Percentiles rank a stretch among this genome's conserved stretches.
phyloP scores from a whole-genome alignment of 2,329 filamentous ascomycete genomes.

The Cercospora janseana region DNA sequence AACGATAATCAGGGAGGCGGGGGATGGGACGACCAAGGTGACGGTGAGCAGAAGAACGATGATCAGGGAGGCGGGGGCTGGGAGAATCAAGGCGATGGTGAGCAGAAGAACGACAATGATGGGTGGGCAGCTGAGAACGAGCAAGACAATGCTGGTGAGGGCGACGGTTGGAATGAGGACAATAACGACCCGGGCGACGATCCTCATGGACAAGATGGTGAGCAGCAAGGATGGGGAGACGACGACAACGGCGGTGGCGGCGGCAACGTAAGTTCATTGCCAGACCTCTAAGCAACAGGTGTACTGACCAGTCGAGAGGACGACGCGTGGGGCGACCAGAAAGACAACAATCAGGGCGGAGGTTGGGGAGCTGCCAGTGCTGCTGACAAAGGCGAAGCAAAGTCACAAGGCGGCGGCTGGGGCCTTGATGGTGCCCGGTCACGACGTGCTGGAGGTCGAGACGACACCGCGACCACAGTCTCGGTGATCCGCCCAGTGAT shows the following conservation, averaged over 20 bases:
- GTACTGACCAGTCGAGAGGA: neutral
- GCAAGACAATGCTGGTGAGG: conserved; percentile 14
- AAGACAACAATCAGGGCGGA: conserved; percentile 2
- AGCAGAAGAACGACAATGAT: conserved; percentile 25
- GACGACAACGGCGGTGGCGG: neutral
- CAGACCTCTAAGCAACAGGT: neutral
- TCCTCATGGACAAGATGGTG: neutral
- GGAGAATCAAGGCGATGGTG: conserved; percentile 27
- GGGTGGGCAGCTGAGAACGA: conserved; percentile 5
- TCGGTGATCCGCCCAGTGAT: conserved; percentile 24
- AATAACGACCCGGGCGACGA: conserved; percentile 1
- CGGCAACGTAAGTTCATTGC: neutral
- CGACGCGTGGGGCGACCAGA: conserved; percentile 6
- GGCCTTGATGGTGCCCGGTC: conserved; percentile 13
- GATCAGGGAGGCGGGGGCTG: conserved; percentile 7
- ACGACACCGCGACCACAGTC: conserved; percentile 10
- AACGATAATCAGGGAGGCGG: neutral
- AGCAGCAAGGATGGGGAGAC: neutral
- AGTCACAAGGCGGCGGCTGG: conserved; percentile 11
- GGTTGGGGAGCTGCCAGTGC: conserved; percentile 7
- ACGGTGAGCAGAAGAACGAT: neutral
- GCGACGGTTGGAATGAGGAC: conserved; percentile 16
- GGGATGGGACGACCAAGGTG: neutral
- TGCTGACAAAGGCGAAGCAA: neutral
- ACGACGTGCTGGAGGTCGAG: neutral